phyloP scores from a whole-genome alignment of 768 basidiomycete species.

The Macrolepiota fuliginosa region DNA sequence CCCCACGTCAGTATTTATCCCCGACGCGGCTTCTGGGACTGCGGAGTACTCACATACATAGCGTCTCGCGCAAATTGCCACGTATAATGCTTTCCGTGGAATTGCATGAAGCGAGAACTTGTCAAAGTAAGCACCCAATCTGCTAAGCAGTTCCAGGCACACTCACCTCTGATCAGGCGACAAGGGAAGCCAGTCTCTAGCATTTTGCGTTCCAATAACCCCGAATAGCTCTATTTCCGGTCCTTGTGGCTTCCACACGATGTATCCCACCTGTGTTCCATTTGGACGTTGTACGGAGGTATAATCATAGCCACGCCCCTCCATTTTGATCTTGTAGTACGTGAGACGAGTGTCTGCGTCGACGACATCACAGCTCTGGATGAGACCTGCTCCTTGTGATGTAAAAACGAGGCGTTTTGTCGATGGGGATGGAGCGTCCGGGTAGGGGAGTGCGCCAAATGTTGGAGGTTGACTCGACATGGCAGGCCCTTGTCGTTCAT shows the following conservation, averaged over 20 bases:
- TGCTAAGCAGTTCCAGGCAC: background rate
- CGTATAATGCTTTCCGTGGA: conserved; percentile 12
- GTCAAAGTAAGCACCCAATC: background rate
- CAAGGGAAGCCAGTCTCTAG: conserved; percentile 35
- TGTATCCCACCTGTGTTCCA: conserved; percentile 33
- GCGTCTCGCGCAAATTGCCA: conserved; percentile 13
- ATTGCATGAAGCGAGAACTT: conserved; percentile 10
- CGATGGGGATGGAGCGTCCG: conserved; percentile 3
- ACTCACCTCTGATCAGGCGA: conserved; percentile 16
- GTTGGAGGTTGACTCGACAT: conserved; percentile 19
- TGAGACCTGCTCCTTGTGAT: conserved; percentile 33
- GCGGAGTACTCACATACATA: conserved; percentile 9
- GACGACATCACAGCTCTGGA: conserved; percentile 41
- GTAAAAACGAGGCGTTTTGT: conserved; percentile 22
- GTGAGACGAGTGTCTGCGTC: conserved; percentile 36
- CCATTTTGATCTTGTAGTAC: conserved; percentile 37
- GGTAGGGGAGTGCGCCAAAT: conserved; percentile 24
- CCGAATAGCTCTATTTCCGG: conserved; percentile 33
- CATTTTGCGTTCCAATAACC: conserved; percentile 29
- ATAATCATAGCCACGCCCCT: conserved; percentile 27
- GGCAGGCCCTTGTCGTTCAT: conserved; percentile 17
- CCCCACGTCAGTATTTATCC: background rate
- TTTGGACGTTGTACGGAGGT: conserved; percentile 37
- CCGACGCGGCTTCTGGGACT: background rate
- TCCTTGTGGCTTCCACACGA: conserved; percentile 35